Base-by-base conservation (phyloP, 2,329 filamentous ascomycete species). In the Tothia fuscella region DNA sequence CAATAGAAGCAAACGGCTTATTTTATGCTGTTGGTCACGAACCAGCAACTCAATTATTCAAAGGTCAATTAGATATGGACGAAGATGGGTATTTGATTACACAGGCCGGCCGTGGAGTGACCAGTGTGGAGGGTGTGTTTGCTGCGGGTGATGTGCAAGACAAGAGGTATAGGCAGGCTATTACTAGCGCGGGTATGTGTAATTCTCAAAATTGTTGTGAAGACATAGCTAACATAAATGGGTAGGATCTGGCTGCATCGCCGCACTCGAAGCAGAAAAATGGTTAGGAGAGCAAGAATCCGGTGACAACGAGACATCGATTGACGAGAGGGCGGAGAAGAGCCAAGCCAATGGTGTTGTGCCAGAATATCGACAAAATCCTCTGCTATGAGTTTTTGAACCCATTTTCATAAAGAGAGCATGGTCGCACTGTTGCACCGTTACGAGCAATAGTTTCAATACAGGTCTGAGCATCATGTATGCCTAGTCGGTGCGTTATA, bases 11-110 rank as follows among this genome's bases (percentile, higher is more conserved):
- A 38, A 93, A 82, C 62, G 91, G 91, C 21, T 72, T 98, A 19
- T 98, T 98, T 67, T 98, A 98, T 63, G 91, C 93, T 55, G 82
- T 98, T 41, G 91, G 91, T 19, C 91, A 98, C 66, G 89, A 95
- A 60, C 91, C 91, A 10, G 93, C 91, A 37, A 96, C 86, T 1
- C 56, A 65, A n/a, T 71, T 98, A 30, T 82, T 98, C 65, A 93
- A 91, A 74, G 86, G 76, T 40, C 87, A 96, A 68, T 56, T 98
- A 47, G 74, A 91, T 48, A 83, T 82, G 55, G 93, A 98, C 56
- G 74, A 76, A 48, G 89, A 98, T 49, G 87, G 86, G 17, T 98
- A 98, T 65, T 77, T 98, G 46, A 62, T 87, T 53, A 98, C 91
- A 43, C 76, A 82, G 62, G 82, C 91, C 3, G 93, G 91, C 43